These are phyloP conservation scores for Globisporangium okanoganense DNA, from an alignment of 352 stramenopile genomes.

Conservation along the genomic window DNA sequence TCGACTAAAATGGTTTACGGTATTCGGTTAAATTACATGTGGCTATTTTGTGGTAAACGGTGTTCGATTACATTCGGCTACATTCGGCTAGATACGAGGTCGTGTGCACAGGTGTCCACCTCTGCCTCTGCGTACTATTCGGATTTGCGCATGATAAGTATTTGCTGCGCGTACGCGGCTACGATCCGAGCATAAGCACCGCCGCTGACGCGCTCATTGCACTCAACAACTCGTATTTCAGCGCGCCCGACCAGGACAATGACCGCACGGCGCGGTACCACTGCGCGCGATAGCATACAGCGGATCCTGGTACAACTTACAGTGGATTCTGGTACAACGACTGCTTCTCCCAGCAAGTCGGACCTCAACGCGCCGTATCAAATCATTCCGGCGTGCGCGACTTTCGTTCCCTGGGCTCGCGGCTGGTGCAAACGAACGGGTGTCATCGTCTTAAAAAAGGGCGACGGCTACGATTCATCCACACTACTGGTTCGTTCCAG, in stretches of 20 bases:
- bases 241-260: slow-evolving; percentile 51
- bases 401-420: slow-evolving; percentile 42
- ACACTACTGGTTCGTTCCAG: slow-evolving; percentile 41
- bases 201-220: slow-evolving; percentile 34
- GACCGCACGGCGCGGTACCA: slow-evolving; percentile 38
- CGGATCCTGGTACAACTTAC: no score
- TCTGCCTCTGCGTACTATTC: slow-evolving; percentile 42
- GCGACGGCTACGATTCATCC: slow-evolving; percentile 42
- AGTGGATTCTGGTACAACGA: slow-evolving; percentile 62
- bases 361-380: slow-evolving; percentile 54
- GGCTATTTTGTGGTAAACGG: no score
- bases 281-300: slow-evolving; percentile 39
- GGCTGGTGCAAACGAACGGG: slow-evolving; percentile 44
- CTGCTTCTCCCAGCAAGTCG: slow-evolving; percentile 34
- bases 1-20: no score
- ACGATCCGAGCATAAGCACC: slow-evolving; percentile 27
- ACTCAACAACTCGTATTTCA: slow-evolving; percentile 61
- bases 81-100: no score
- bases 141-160: slow-evolving; percentile 56
- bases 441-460: slow-evolving; percentile 45
- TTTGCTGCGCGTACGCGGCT: slow-evolving; percentile 38
- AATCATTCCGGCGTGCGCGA: slow-evolving; percentile 32
- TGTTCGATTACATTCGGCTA: no score
- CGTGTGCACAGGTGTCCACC: slow-evolving; percentile 30
- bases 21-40: no score